Evolutionary conservation across 352 stramenopile species (phyloP).

Genomic region (Globisporangium spinosum): DNA sequence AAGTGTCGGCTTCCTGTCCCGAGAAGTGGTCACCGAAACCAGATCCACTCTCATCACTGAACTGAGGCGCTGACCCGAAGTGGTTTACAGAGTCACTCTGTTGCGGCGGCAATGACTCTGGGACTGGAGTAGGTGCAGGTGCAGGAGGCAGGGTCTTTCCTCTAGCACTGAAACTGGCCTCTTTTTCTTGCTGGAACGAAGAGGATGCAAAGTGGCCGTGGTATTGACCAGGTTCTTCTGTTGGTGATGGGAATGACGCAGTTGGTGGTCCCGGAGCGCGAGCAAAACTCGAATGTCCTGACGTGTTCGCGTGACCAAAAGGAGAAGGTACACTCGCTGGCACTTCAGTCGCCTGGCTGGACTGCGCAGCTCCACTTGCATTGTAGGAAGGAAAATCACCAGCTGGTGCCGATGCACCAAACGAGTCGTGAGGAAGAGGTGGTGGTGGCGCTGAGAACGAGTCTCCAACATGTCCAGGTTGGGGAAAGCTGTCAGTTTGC

Average conservation of each 20-base stretch:
- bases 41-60: neutral
- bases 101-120: conserved; percentile 1
- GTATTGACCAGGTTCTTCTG: neutral
- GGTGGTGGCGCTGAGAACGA: conserved; percentile 4
- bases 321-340: neutral
- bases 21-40: conserved; percentile 13
- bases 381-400: neutral
- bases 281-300: conserved; percentile 4
- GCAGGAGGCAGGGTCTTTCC: neutral
- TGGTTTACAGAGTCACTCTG: conserved; percentile 11
- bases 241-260: neutral
- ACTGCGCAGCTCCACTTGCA: neutral
- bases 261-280: neutral
- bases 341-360: neutral
- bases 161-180: neutral
- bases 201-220: conserved; percentile 1
- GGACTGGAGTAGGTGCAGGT: neutral
- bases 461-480: conserved; percentile 6
- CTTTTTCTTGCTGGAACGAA: neutral
- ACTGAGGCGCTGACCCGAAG: conserved; percentile 11
- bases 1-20: neutral
- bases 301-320: conserved; percentile 3
- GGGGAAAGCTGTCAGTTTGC: conserved; percentile 1
- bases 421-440: neutral
- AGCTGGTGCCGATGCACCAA: neutral